Base-by-base conservation (phyloP, 2,329 filamentous ascomycete genomes). In the Furcasterigmium furcatum region DNA sequence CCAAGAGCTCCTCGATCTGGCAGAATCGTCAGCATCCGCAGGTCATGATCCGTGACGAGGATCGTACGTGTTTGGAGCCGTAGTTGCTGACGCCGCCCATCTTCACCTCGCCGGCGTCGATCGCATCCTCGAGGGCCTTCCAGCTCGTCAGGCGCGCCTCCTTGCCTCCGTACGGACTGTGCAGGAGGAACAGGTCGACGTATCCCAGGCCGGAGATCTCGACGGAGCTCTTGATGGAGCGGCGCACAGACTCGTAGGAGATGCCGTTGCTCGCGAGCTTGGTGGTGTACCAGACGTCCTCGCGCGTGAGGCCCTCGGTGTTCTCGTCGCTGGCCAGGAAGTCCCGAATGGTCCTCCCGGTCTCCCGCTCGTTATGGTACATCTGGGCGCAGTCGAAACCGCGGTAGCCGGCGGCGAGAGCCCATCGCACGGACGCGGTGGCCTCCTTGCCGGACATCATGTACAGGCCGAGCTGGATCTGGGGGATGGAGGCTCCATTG, bases 21-120 rank as follows among this genome's bases (percentile, higher is more conserved):
- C 3, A 2, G 4, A 8, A 1, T 22, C 14, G 45, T 38, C 20
- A 30, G 30, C 30, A 19, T n/a, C 0, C 10, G 9, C 5, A 35
- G 41, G 19, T 8, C 34, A 4, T 9, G 38, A 4, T 30, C 10
- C 10, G 16, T 27, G 18, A 30, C 3, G 8, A 13, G 25, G n/a
- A n/a, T n/a, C n/a, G n/a, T 55, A 84, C 82, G 70, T 91, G 88
- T 51, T 80, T 80, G 34, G 87, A 78, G 0, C 88, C 88, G 58
- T 80, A 94, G 64, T 94, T 94, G 58, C 83, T 88, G 1, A 94
- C 85, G 1, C 88, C 88, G 20, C 81, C 87, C 51, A 78, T 83
- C 58, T 68, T 82, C 24, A 90, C 71, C 66, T 91, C 83, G 1
- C 88, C 87, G 2, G 80, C 84, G 5, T 77, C 64, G 24, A 91